Base-by-base conservation (phyloP, 2,329 filamentous ascomycete species). In the Sclerotinia glacialis region DNA sequence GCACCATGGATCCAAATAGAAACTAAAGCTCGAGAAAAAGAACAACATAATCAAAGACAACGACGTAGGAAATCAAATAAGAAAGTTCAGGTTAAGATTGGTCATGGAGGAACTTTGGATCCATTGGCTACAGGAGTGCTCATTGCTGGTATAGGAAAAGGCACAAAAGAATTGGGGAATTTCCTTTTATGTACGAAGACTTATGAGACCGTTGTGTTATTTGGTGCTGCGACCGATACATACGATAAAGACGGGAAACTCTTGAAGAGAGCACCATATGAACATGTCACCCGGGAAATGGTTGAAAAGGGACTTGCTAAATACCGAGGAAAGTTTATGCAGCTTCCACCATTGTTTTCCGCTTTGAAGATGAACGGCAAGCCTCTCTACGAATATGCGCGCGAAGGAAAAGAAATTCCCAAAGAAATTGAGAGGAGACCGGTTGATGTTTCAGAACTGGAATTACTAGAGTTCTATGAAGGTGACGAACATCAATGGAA, bases 41-140 rank as follows among this genome's bases (percentile, higher is more conserved):
- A 91, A 76, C 80, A 80, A 67, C 81, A 83, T 67, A 80, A 81
- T 67, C 86, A 89, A 76, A 83, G 83, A 71, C 82, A 83, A 72
- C 21, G 40, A 50, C 85, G 88, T 68, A 84, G 87, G 68, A 80
- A 80, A 70, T 79, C 79, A 56, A 47, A 60, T 8, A 82, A 83
- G 69, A 85, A 86, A 77, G 83, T 89, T 6, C 86, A 91, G 69
- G 89, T 98, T 72, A 99, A 98, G 82, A 91, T 98, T 75, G 95
- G 95, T 44, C 95, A 99, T 79, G 95, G 95, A 68, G 95, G 95
- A 53, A 99, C 95, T 1, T 85, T 99, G 23, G 95, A 99, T 76
- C 95, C 95, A 34, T 84, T 97, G 74, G 95, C 95, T 11, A 97
- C 93, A 1, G 95, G 95, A 55, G 91, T 99, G 31, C 84, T 99